A percentile compares a stretch with the other conserved stretches of the same genome.
Evolutionary conservation across 2,329 filamentous ascomycete species (phyloP).

Genomic region (Acrocalymma vagum): DNA sequence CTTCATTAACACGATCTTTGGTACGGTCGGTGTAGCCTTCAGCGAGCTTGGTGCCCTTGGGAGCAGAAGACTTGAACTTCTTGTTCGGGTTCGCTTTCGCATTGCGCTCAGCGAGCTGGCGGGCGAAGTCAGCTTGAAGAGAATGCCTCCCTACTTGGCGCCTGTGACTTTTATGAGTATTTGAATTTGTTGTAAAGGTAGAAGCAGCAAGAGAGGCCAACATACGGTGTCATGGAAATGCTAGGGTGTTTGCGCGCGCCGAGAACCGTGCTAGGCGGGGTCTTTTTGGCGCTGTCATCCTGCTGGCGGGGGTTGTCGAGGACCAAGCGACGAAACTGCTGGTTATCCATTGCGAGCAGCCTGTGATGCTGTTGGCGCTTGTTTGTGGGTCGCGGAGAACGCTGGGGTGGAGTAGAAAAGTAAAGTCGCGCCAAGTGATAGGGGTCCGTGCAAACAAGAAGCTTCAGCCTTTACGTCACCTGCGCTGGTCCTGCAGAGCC

Average conservation of each 20-base stretch:
- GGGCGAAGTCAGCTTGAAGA: constrained; percentile 75
- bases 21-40: constrained; percentile 87
- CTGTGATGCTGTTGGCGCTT: constrained; percentile 4
- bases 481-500: too few relatives aligned
- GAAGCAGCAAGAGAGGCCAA: constrained; percentile 18
- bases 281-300: constrained; percentile 33
- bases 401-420: constrained; percentile 8
- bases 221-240: constrained; percentile 94
- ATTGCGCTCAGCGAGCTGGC: constrained; percentile 80
- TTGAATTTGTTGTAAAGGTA: constrained; percentile 10
- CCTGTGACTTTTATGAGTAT: constrained; percentile 59
- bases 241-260: constrained; percentile 81
- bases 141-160: constrained; percentile 67
- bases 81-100: constrained; percentile 66
- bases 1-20: constrained; percentile 64
- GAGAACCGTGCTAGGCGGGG: constrained; percentile 59
- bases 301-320: constrained; percentile 59
- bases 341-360: constrained; percentile 83
- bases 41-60: constrained; percentile 82
- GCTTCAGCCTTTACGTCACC: too few relatives aligned
- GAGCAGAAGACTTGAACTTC: constrained; percentile 79
- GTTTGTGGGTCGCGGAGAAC: constrained; percentile 1
- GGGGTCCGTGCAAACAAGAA: too few relatives aligned
- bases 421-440: constrained; percentile 1
- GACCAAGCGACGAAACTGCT: constrained; percentile 87